phyloP scores from a whole-genome alignment of 2,329 filamentous ascomycete genomes.

The Trichophyton verrucosum region DNA sequence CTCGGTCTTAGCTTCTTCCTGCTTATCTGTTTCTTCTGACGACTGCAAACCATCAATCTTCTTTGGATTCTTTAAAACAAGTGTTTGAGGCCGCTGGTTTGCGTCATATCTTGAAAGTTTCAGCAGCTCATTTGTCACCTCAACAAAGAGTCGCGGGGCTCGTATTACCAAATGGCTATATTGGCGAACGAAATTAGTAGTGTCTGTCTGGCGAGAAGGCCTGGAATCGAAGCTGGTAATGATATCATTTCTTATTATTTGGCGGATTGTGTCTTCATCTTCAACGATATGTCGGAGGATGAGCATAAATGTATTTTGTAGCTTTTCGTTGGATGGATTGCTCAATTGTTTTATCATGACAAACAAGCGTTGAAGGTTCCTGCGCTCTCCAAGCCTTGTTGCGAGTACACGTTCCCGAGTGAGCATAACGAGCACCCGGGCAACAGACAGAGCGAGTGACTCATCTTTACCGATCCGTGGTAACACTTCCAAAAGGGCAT shows the following conservation, averaged over 20 bases:
- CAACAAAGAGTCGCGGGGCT: constrained; percentile 72
- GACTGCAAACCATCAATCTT: constrained; percentile 11
- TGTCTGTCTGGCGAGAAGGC: constrained; percentile 50
- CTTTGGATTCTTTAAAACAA: constrained; percentile 42
- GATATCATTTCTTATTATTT: constrained; percentile 87
- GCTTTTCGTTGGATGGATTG: constrained; percentile 60
- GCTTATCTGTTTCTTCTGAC: constrained; percentile 24
- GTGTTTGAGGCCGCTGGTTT: constrained; percentile 40
- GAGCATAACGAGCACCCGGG: constrained; percentile 74
- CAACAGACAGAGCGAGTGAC: constrained; percentile 66
- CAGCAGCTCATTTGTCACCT: constrained; percentile 73
- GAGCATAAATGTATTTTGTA: constrained; percentile 66
- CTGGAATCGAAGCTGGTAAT: constrained; percentile 57
- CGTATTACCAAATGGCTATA: constrained; percentile 71
- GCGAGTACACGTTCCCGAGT: constrained; percentile 69
- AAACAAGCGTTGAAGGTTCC: constrained; percentile 79
- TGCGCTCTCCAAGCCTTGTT: constrained; percentile 66
- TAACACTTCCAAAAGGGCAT: constrained; percentile 67
- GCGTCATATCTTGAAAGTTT: constrained; percentile 55
- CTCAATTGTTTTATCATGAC: constrained; percentile 90
- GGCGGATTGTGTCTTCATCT: constrained; percentile 78
- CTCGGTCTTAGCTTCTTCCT: constrained; percentile 12
- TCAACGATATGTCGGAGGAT: constrained; percentile 87
- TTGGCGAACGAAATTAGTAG: constrained; percentile 59
- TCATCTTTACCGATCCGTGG: constrained; percentile 82